A percentile compares a stretch with the other conserved stretches of the same genome.
Conservation (phyloP, 2,329 filamentous ascomycete species). For the Arthrobotrys entomopaga region DNA sequence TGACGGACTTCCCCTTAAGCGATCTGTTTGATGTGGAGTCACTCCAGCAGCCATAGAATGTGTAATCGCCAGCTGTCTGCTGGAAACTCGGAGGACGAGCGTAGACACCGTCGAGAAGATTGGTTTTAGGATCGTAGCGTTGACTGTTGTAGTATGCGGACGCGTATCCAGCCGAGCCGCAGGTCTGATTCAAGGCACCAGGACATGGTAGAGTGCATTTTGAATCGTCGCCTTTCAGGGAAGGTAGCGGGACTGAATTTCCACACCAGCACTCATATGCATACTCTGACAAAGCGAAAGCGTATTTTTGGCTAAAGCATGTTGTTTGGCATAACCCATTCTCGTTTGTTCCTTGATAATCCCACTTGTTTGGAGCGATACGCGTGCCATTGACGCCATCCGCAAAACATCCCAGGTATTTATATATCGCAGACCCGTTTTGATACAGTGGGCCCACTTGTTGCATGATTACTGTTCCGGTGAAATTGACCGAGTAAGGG, state of each 20-base stretch:
- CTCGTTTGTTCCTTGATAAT: constrained; percentile 60
- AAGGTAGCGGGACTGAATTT: constrained; percentile 56
- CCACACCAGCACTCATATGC: constrained; percentile 57
- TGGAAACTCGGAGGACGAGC: constrained; percentile 38
- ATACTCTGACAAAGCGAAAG: constrained; percentile 61
- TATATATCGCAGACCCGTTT: constrained; percentile 58
- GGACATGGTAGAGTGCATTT: constrained; percentile 58
- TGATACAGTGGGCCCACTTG: constrained; percentile 62
- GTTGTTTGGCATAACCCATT: constrained; percentile 61
- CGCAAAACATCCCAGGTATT: constrained; percentile 63
- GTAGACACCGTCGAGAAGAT: constrained; percentile 50
- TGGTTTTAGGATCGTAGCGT: constrained; percentile 33
- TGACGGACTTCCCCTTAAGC: constrained; percentile 22
- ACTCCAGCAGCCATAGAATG: constrained; percentile 44
- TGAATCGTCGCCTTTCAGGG: constrained; percentile 35
- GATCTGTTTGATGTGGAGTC: constrained; percentile 40
- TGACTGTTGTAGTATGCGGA: constrained; percentile 55
- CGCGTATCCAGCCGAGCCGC: constrained; percentile 60
- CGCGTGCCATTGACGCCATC: constrained; percentile 61
- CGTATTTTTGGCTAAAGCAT: constrained; percentile 60
- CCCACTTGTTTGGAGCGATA: constrained; percentile 60
- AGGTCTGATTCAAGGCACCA: constrained; percentile 59
- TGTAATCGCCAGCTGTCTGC: constrained; percentile 27
- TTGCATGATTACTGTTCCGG: constrained; percentile 60
- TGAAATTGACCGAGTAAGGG: constrained; percentile 61